Conservation (phyloP, 305 asterid species). For the Ilex paraguariensis region DNA sequence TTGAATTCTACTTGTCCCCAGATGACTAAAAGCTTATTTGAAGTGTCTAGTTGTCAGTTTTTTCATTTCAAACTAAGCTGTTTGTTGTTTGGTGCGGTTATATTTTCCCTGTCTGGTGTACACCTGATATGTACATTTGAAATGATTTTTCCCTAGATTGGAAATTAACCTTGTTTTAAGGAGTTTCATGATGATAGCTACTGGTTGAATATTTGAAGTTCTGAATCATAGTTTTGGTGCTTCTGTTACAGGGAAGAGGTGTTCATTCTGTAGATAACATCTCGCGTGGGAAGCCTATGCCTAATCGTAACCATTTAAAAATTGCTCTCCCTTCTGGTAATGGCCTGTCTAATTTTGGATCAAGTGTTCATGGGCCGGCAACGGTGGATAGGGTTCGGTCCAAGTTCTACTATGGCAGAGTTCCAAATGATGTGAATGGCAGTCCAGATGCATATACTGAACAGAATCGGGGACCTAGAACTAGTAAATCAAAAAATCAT, state of each 20-base stretch:
- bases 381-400: slow-evolving; percentile 43
- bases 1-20: neutral
- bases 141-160: too few relatives aligned
- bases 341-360: slow-evolving; percentile 41
- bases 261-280: slow-evolving; percentile 43
- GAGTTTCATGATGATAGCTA: neutral
- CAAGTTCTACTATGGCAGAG: slow-evolving; percentile 35
- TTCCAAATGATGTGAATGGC: slow-evolving; percentile 29
- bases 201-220: neutral
- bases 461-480: slow-evolving; percentile 39
- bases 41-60: neutral
- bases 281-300: slow-evolving; percentile 36
- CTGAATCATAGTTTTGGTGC: neutral
- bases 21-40: neutral
- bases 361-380: slow-evolving; percentile 31
- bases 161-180: neutral
- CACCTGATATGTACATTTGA: too few relatives aligned
- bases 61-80: too few relatives aligned
- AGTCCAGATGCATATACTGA: slow-evolving; percentile 34
- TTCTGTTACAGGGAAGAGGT: slow-evolving; percentile 41
- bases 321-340: slow-evolving; percentile 34
- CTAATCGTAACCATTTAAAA: slow-evolving; percentile 38
- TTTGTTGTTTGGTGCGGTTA: too few relatives aligned
- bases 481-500: slow-evolving; percentile 39
- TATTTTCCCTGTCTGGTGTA: too few relatives aligned